Base-by-base conservation (phyloP, 106 monocot species). In the Dendrobium huoshanense region DNA sequence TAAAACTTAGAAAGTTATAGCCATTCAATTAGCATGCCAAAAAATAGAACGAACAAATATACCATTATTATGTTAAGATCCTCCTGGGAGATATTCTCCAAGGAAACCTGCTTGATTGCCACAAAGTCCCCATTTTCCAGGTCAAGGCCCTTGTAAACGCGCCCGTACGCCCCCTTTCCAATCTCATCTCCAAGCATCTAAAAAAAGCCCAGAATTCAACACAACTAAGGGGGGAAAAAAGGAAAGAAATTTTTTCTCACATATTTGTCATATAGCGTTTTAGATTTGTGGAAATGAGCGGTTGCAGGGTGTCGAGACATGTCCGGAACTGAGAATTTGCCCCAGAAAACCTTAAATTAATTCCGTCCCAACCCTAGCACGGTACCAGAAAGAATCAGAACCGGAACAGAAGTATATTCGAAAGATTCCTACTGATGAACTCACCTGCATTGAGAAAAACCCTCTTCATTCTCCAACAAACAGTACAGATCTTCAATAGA, bases 101-200 rank as follows among this genome's bases (percentile, higher is more conserved):
- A 77, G 0, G 98, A 98, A 47, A 98, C 95, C 91, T 98, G 98
- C 89, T 98, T 98, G 81, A 98, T 95, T 13, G 98, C 98, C 41
- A 98, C 98, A 58, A 98, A 98, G 77, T 98, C 98, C 20, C 98
- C 98, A 87, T 98, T 98, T 56, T 92, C 98, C 82, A 95, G 74
- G 83, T 98, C 98, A 65, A 98, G 81, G 0, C 98, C 98, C 78
- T 95, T 98, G 42, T 98, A 98, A 54, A 98, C 98, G 11, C 98
- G 87, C 61, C 98, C 98, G 33, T 98, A 98, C n/a, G 98, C 98
- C 44, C 98, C 98, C 81, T 98, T 98, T 84, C 98, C 98, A 31
- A 98, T 98, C 84, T 98, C 98, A 85, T 98, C 98, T 43, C 98
- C 98, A 9, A 98, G 98, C 87, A 98, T 95, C 98, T 98, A 80